Evolutionary conservation across 2,329 filamentous ascomycete species (phyloP).

Genomic region (Aspergillus fumigatiaffinis): DNA sequence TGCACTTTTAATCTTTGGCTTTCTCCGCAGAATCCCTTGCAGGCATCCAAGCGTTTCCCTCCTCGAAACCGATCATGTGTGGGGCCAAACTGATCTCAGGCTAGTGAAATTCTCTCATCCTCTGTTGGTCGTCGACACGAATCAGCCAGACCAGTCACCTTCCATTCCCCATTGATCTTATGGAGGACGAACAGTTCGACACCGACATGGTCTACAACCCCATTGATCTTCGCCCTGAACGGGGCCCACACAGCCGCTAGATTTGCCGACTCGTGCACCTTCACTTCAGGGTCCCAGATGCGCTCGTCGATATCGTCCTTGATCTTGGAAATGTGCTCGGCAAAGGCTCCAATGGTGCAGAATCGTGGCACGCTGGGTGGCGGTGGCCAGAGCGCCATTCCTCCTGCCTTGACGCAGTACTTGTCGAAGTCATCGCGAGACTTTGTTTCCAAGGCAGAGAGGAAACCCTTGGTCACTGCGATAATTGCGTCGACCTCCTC

Average conservation of each 20-base stretch:
- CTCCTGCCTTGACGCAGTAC: conserved; percentile 31
- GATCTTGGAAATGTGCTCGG: conserved; percentile 28
- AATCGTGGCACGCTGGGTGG: conserved; percentile 28
- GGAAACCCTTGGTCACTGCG: conserved; percentile 25
- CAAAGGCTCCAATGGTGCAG: conserved; percentile 33
- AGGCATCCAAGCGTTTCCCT: background rate
- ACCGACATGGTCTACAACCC: conserved; percentile 33
- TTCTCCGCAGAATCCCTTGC: too few relatives aligned
- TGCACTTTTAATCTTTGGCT: background rate
- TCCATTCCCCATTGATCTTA: conserved; percentile 31
- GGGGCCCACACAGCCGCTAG: conserved; percentile 34
- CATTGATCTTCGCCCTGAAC: conserved; percentile 33
- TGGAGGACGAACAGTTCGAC: conserved; percentile 33
- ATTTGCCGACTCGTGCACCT: conserved; percentile 25
- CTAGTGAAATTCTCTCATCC: conserved; percentile 22
- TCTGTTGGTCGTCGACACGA: conserved; percentile 30
- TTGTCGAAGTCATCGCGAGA: conserved; percentile 30
- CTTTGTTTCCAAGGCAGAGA: conserved; percentile 28
- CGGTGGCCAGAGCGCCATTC: conserved; percentile 33
- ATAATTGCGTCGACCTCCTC: conserved; percentile 24
- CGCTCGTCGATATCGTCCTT: conserved; percentile 31
- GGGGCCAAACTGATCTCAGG: background rate
- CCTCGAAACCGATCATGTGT: background rate
- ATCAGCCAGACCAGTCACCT: conserved; percentile 34
- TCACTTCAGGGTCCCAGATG: conserved; percentile 34